These are phyloP conservation scores for Leucocoprinus leucothites DNA, from an alignment of 768 basidiomycete species.

Conservation along the genomic window DNA sequence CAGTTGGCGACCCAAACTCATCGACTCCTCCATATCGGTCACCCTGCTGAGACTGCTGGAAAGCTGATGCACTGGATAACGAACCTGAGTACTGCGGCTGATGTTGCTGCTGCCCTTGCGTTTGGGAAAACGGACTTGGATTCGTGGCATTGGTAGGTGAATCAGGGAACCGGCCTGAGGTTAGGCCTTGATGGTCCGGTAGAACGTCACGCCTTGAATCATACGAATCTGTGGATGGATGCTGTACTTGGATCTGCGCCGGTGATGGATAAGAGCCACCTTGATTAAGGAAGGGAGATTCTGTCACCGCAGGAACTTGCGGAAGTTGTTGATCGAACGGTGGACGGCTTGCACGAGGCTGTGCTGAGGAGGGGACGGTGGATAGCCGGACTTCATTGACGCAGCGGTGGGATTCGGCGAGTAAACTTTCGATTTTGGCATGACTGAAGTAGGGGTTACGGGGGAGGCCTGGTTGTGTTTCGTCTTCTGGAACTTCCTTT, in stretches of 20 bases:
- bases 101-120: not conserved
- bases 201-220: not conserved
- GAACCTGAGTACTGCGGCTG: slow-evolving; percentile 8
- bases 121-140: not conserved
- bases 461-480: slow-evolving; percentile 75
- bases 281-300: slow-evolving; percentile 1
- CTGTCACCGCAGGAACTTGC: slow-evolving; percentile 1
- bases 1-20: slow-evolving; percentile 37
- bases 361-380: slow-evolving; percentile 26
- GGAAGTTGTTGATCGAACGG: slow-evolving; percentile 15
- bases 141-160: slow-evolving; percentile 7
- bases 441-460: slow-evolving; percentile 72
- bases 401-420: slow-evolving; percentile 59
- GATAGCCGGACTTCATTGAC: slow-evolving; percentile 52
- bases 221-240: not conserved
- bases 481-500: slow-evolving; percentile 79
- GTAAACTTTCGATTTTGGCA: slow-evolving; percentile 54
- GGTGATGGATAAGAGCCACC: not conserved
- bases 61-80: slow-evolving; percentile 5
- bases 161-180: slow-evolving; percentile 25
- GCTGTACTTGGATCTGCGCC: not conserved
- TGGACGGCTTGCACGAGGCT: slow-evolving; percentile 14
- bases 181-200: slow-evolving; percentile 17
- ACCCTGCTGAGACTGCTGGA: slow-evolving; percentile 15
- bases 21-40: slow-evolving; percentile 27